These are phyloP conservation scores for Pythium phragmitis DNA, from an alignment of 352 stramenopile species.

Conservation along the genomic window DNA sequence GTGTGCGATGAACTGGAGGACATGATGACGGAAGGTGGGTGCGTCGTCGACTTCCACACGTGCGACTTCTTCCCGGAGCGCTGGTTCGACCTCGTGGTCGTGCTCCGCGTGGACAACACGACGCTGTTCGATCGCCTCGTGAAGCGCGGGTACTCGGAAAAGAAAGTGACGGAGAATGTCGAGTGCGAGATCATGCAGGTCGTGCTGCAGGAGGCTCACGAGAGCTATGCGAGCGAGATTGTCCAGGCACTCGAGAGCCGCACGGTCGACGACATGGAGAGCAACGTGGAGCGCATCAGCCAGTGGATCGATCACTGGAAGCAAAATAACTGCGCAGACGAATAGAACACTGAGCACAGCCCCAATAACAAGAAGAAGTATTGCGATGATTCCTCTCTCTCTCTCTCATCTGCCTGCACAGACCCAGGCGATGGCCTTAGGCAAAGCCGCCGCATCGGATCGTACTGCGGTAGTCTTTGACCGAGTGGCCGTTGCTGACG, in stretches of 20 bases:
- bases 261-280: slow-evolving; percentile 95
- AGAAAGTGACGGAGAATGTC: slow-evolving; percentile 96
- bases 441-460: slow-evolving; percentile 29
- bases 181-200: slow-evolving; percentile 99
- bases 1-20: slow-evolving; percentile 95
- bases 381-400: neutral
- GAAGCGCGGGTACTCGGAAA: slow-evolving; percentile 92
- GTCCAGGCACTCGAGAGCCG: slow-evolving; percentile 95
- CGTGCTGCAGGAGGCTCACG: slow-evolving; percentile 94
- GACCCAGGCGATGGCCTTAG: neutral
- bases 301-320: slow-evolving; percentile 94
- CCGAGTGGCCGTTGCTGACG: slow-evolving; percentile 8
- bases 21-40: slow-evolving; percentile 84
- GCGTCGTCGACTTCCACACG: slow-evolving; percentile 97
- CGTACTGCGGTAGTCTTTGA: slow-evolving; percentile 25
- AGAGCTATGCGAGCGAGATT: slow-evolving; percentile 94
- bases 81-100: slow-evolving; percentile 96
- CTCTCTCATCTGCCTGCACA: neutral
- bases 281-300: slow-evolving; percentile 91
- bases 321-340: slow-evolving; percentile 38
- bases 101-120: slow-evolving; percentile 91
- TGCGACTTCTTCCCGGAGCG: slow-evolving; percentile 98
- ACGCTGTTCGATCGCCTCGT: slow-evolving; percentile 89
- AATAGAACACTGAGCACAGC: slow-evolving; percentile 13
- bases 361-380: too few relatives aligned